A percentile compares a stretch with the other conserved stretches of the same genome.
Evolutionary conservation across 805 yeast genomes (phyloP).

Genomic region (Starmerella apis): DNA sequence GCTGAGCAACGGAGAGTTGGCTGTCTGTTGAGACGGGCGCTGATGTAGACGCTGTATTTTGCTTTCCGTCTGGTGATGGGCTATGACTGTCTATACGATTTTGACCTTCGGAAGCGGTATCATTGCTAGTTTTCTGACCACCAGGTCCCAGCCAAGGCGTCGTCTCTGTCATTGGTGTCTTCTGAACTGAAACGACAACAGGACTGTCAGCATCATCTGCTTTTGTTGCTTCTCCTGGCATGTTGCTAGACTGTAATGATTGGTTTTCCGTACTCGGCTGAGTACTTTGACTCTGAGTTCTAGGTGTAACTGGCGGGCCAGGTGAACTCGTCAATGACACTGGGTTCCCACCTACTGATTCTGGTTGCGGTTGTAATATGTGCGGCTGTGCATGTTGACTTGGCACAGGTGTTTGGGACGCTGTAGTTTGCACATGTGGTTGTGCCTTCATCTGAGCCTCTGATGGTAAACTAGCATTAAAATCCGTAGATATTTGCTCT

Average conservation of each 20-base stretch:
- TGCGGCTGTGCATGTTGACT: constrained; percentile 13
- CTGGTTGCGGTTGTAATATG: neutral
- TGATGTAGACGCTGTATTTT: too few species aligned
- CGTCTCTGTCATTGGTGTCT: too few species aligned
- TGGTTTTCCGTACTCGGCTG: neutral
- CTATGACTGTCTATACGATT: too few species aligned
- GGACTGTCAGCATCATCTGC: neutral
- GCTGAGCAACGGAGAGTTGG: too few species aligned
- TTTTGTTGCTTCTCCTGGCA: neutral
- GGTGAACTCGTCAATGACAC: too few species aligned
- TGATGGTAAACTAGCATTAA: neutral
- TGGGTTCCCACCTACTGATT: too few species aligned
- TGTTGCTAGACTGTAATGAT: neutral
- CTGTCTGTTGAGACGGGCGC: too few species aligned
- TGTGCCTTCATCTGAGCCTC: constrained; percentile 12
- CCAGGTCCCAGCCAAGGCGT: too few species aligned
- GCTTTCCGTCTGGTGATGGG: too few species aligned
- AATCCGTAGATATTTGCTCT: neutral
- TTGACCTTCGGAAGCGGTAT: too few species aligned
- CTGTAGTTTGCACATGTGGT: constrained; percentile 10
- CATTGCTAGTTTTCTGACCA: too few species aligned
- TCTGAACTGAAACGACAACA: too few species aligned
- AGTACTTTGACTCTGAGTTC: neutral
- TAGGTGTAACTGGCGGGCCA: neutral
- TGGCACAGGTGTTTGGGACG: constrained; percentile 1